Evolutionary conservation across 352 stramenopile genomes (phyloP).

Genomic region (Globisporangium spinosum): DNA sequence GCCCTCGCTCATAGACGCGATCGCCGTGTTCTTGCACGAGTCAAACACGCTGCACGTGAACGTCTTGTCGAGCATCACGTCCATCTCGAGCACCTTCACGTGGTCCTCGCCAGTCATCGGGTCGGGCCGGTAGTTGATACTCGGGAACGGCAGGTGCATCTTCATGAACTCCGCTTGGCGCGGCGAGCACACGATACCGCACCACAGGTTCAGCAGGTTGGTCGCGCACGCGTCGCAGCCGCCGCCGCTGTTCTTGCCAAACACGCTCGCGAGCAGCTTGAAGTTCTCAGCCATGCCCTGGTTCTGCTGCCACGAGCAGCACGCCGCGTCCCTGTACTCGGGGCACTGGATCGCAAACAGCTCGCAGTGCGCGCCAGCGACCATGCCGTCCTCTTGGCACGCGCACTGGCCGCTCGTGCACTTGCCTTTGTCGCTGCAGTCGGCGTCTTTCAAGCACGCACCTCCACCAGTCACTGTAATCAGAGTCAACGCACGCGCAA

Average conservation of each 20-base stretch:
- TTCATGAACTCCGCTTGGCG: conserved; percentile 69
- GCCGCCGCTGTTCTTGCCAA: conserved; percentile 60
- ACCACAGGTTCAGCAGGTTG: conserved; percentile 88
- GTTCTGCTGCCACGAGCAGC: conserved; percentile 91
- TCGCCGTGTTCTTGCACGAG: conserved; percentile 83
- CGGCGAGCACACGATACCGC: conserved; percentile 79
- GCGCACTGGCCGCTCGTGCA: conserved; percentile 45
- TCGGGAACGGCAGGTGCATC: conserved; percentile 62
- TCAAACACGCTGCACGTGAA: conserved; percentile 81
- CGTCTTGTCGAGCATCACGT: conserved; percentile 66
- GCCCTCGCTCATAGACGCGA: conserved; percentile 60
- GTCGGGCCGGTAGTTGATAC: conserved; percentile 64
- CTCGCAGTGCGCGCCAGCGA: conserved; percentile 66
- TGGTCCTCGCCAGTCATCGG: conserved; percentile 69
- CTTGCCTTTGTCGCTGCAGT: conserved; percentile 56
- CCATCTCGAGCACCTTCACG: conserved; percentile 77
- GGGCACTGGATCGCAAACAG: conserved; percentile 80
- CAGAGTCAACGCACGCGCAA: no score
- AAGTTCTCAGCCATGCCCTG: conserved; percentile 86
- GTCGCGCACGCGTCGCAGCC: conserved; percentile 78
- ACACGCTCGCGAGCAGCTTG: conserved; percentile 64
- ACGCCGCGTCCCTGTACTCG: conserved; percentile 71
- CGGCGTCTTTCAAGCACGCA: conserved; percentile 37
- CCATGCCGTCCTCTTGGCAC: conserved; percentile 63
- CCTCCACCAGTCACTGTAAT: conserved; percentile 60